Evolutionary conservation across 2,329 filamentous ascomycete species (phyloP).

Genomic region (Trematosphaeria pertusa): DNA sequence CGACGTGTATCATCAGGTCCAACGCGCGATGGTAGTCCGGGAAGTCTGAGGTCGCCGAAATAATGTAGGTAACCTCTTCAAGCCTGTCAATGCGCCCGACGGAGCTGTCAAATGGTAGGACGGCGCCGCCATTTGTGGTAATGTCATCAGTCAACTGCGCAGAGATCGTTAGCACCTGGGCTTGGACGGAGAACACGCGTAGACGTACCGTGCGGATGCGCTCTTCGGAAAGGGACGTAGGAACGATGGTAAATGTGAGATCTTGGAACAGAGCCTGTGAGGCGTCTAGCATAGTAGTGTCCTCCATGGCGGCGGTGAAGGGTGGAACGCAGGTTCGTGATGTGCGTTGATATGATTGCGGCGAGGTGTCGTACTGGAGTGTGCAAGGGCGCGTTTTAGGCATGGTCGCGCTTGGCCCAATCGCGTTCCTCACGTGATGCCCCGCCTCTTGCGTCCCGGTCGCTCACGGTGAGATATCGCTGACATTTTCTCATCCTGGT

Average conservation of each 20-base stretch:
- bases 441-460: background rate
- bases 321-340: constrained; percentile 5
- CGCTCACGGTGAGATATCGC: no score
- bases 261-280: constrained; percentile 48
- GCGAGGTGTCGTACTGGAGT: background rate
- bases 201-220: constrained; percentile 33
- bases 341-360: constrained; percentile 7
- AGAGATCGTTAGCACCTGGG: constrained; percentile 24
- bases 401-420: background rate
- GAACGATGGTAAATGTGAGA: constrained; percentile 53
- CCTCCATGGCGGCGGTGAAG: constrained; percentile 35
- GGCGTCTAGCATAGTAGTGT: constrained; percentile 38
- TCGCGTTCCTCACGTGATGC: background rate
- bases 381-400: background rate
- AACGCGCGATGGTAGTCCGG: constrained; percentile 80
- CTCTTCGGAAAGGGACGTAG: constrained; percentile 44
- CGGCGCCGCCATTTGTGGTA: constrained; percentile 57
- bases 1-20: constrained; percentile 81
- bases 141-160: constrained; percentile 56
- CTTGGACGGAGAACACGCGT: constrained; percentile 22
- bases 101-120: constrained; percentile 48
- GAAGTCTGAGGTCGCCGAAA: constrained; percentile 86
- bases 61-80: constrained; percentile 66
- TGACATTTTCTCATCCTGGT: no score
- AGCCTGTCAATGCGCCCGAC: constrained; percentile 51